Base-by-base conservation (phyloP, 2,329 filamentous ascomycete genomes). In the Neoarthrinium moseri region DNA sequence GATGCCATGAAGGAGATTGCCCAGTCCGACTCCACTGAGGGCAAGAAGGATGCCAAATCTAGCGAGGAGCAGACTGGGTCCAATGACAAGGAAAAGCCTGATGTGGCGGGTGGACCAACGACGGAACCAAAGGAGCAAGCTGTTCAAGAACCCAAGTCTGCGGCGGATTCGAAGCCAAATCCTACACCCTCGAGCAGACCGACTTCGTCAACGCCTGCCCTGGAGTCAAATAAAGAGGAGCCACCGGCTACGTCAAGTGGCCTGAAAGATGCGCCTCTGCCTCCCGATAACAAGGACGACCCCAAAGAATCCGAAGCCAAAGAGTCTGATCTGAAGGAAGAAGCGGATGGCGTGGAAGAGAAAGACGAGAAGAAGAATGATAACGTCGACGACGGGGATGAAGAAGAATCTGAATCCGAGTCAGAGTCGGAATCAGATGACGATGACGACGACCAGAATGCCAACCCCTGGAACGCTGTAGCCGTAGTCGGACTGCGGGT, bases 391-490 rank as follows among this genome's bases (percentile, higher is more conserved):
- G 38, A 51, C 10, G 46, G 56, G 30, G 45, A 53, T 8, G 46
- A 56, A 29, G 45, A 53, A 15, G 48, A 49, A 12, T 24, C 29
- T 26, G 47, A 53, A 23, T 47, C 49, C 7, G 49, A 51, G 12
- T 38, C 35, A 3, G 49, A 53, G n/a, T 75, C 77, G 32, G 73
- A 78, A 15, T 67, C 67, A 5, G 74, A 76, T 49, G 75, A 79
- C 38, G 17, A 38, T 5, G 18, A 4, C 17, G 34, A 38, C 21
- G 43, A 46, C 11, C 2, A 6, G 17, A 12, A 18, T 4, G 23
- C 73, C 38, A 70, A 75, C 17, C 74, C 77, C 1, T 83, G 80
- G 80, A 83, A 83, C 57, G 79, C 80, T 5, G 71, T 83, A 37
- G 76, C 73, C 51, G 73, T 82, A 18, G 70, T 83, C 0, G 80